Evolutionary conservation across 257 asterid species (phyloP).

Genomic region (Galeopsis tetrahit): DNA sequence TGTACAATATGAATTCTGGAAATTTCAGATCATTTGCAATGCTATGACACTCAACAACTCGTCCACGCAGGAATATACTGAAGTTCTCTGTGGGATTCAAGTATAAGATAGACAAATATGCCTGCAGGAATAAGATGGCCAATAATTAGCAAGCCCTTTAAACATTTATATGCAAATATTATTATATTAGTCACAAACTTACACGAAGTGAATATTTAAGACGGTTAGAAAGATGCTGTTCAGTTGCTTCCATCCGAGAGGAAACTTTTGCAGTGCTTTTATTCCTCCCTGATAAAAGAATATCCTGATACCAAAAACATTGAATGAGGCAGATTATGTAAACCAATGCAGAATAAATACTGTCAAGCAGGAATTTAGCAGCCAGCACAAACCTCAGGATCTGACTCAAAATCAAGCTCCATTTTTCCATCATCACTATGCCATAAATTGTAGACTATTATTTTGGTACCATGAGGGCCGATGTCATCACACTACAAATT

Average conservation of each 20-base stretch:
- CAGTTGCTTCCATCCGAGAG: conserved; percentile 42
- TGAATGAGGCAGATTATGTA: conserved; percentile 28
- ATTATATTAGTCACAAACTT: conserved; percentile 42
- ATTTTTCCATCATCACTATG: conserved; percentile 63
- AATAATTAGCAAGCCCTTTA: conserved; percentile 30
- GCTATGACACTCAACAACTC: conserved; percentile 66
- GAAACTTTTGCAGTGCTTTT: conserved; percentile 33
- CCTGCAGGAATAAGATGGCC: conserved; percentile 56
- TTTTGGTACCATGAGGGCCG: conserved; percentile 81
- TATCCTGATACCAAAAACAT: conserved; percentile 64
- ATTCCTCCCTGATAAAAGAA: conserved; percentile 52
- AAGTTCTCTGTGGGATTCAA: conserved; percentile 62
- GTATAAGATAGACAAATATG: conserved; percentile 82
- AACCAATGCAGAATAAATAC: conserved; percentile 25
- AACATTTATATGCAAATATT: conserved; percentile 21
- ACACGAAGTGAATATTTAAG: conserved; percentile 85
- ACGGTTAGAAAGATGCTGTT: conserved; percentile 81
- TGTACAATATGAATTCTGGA: conserved; percentile 79
- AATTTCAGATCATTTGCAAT: conserved; percentile 77
- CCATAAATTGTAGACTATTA: conserved; percentile 85
- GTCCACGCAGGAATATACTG: conserved; percentile 69
- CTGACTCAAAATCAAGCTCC: conserved; percentile 88
- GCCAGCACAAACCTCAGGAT: conserved; percentile 65
- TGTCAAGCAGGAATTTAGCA: conserved; percentile 29
- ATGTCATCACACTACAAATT: conserved; percentile 71